Evolutionary conservation across 2,329 filamentous ascomycete genomes (phyloP), one percentile per base, ranked within the genome.

Genomic region (Lomentospora prolificans): DNA sequence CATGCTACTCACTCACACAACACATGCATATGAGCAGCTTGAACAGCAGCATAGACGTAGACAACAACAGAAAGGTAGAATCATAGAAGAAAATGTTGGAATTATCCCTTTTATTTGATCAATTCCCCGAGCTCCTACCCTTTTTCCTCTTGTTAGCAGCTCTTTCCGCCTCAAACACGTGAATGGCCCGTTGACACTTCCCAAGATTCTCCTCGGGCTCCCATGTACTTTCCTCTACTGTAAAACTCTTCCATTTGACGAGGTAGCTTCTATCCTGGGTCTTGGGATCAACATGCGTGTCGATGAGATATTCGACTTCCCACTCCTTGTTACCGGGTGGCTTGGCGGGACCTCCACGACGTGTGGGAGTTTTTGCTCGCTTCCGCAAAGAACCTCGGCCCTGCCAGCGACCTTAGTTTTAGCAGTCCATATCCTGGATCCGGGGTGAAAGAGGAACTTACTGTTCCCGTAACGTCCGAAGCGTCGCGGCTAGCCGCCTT

Each of bases 221-320:
- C 80, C 79, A 82, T 0, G 77, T 80, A 57, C 75, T 79, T 1
- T 76, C 63, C 17, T 67, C 64, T 1, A 61, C 58, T 0, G 67
- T 53, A 55, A 70, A 81, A 0, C 74, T 75, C 60, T 74, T 72
- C 80, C 79, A 82, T 63, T 81, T 79, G 55, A 83, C 71, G 3
- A 68, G 58, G 62, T 77, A 82, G 61, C 72, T 64, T 58, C 71
- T 66, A 57, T 70, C 63, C 58, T 67, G 24, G 14, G 52, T 30
- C n/a, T 10, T 66, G 1, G 69, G 71, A 4, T 64, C 62, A 36
- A 76, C 65, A 3, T 62, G 65, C 0, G 68, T 69, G 17, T 70
- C 70, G 9, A 78, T 53, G 30, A 81, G 75, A 3, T 63, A 61
- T 61, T 81, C 77, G 0, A 81, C 75, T 54, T 75, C 71, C 63